These are phyloP conservation scores for Geotrichum candidum DNA, from an alignment of 1,139 yeast species.

Conservation along the genomic window DNA sequence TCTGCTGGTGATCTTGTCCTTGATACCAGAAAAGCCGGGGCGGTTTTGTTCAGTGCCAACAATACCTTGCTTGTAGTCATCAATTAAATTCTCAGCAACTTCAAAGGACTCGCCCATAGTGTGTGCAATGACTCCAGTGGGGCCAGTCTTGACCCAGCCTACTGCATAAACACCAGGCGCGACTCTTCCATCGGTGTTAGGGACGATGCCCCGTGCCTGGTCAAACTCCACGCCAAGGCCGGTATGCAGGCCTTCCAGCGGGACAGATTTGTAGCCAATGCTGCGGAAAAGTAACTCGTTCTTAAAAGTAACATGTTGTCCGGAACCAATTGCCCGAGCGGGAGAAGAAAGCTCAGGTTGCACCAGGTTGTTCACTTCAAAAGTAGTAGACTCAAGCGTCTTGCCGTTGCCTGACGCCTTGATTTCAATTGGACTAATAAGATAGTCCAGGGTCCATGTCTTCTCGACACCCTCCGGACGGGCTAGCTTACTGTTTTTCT, in stretches of 20 bases:
- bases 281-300: constrained; percentile 75
- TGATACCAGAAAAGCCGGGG: constrained; percentile 37
- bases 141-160: constrained; percentile 92
- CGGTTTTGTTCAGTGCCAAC: constrained; percentile 20
- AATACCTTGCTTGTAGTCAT: constrained; percentile 37
- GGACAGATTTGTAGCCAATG: constrained; percentile 73
- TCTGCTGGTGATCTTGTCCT: constrained; percentile 29
- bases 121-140: constrained; percentile 85
- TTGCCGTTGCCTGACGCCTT: constrained; percentile 35
- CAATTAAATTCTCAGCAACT: constrained; percentile 60
- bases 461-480: constrained; percentile 37
- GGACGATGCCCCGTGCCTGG: constrained; percentile 45
- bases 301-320: constrained; percentile 36
- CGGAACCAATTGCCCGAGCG: constrained; percentile 41
- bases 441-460: constrained; percentile 64
- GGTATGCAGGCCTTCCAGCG: constrained; percentile 50
- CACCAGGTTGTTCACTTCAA: constrained; percentile 44
- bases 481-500: constrained; percentile 39
- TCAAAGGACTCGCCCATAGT: constrained; percentile 83
- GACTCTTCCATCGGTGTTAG: constrained; percentile 53
- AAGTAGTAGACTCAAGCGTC: constrained; percentile 45
- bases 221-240: constrained; percentile 52
- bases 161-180: constrained; percentile 61
- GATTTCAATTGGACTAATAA: constrained; percentile 60
- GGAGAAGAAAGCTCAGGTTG: constrained; percentile 30